Evolutionary conservation across 164 flowering plant species (phyloP).

Genomic region (Annona cherimola): DNA sequence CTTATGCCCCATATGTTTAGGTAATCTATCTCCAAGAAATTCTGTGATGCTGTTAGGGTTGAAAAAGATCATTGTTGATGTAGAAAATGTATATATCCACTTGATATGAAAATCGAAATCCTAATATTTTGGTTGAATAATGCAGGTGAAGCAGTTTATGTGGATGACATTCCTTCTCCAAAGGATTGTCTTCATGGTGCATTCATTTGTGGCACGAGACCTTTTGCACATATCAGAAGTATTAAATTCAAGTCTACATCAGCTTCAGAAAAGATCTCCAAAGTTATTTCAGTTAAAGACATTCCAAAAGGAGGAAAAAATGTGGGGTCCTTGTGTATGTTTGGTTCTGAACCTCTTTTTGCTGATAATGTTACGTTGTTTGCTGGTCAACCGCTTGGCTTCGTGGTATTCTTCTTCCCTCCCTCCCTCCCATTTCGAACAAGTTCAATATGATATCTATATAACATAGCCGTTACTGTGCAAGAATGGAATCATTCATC

Average conservation of each 20-base stretch:
- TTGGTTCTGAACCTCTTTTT: constrained; percentile 71
- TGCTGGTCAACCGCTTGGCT: constrained; percentile 69
- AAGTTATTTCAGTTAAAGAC: constrained; percentile 57
- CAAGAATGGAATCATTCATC: not conserved
- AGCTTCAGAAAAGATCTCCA: constrained; percentile 36
- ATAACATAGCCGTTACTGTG: not conserved
- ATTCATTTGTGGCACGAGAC: constrained; percentile 69
- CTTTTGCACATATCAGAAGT: constrained; percentile 62
- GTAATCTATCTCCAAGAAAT: no score
- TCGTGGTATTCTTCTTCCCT: constrained; percentile 52
- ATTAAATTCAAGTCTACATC: constrained; percentile 33
- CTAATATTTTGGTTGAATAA: not conserved
- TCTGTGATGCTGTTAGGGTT: no score
- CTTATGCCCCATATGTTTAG: no score
- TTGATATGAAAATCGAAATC: no score
- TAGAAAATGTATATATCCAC: no score
- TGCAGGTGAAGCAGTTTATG: constrained; percentile 88
- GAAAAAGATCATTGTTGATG: no score
- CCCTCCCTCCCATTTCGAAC: not conserved
- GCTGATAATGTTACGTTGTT: constrained; percentile 56
- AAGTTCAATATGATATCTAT: not conserved
- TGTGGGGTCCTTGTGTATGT: constrained; percentile 42
- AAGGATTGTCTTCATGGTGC: constrained; percentile 77
- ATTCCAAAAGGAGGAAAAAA: constrained; percentile 68
- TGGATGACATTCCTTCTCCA: constrained; percentile 92